Evolutionary conservation across 805 yeast species (phyloP), one percentile per base, ranked within the genome.

Genomic region (Maudiozyma bulderi): DNA sequence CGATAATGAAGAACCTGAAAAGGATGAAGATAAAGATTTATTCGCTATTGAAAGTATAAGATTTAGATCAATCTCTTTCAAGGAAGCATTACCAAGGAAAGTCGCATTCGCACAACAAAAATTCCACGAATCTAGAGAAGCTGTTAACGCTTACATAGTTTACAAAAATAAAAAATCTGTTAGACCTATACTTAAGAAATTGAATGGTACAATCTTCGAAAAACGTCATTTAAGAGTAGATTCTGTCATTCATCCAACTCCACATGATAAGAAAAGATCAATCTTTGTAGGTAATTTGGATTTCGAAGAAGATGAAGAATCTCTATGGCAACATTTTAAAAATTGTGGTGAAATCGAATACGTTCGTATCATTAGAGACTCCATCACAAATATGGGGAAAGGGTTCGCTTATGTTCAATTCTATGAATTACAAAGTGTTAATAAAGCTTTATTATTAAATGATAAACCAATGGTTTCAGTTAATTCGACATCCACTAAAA

Each of bases 361-460:
- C 53, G 96, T 93, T 33, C 79, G 99, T 66, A 77, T 93, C 44
- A 78, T 93, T 34, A 80, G 99, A 63, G 99, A 93, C 64, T 70
- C 95, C 14, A 87, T 87, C 70, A 91, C 97, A 26, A 91, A 93
- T 59, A 73, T 91, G 51, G 99, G 99, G 54, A 93, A 93, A 70
- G 99, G 99, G 6, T 90, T 93, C 70, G 99, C 96, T 6, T 86
- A 90, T 64, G 89, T 93, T 35, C 98, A 91, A 67, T 93, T 90
- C 71, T 77, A 74, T 52, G 91, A 86, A 58, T 67, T 78, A 47
- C 68, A 82, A 48, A 73, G 82, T 40, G 96, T 93, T 8, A 81
- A 82, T 53, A 85, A 86, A 62, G 97, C 96, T 0, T 67, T 93
- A 47, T 68, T 88, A 51, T 70, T 87, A 52, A 78, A 90, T 65